Evolutionary conservation across 441 rosid genomes (phyloP), one percentile per base, ranked within the genome.

Genomic region (Kokia cookei): DNA sequence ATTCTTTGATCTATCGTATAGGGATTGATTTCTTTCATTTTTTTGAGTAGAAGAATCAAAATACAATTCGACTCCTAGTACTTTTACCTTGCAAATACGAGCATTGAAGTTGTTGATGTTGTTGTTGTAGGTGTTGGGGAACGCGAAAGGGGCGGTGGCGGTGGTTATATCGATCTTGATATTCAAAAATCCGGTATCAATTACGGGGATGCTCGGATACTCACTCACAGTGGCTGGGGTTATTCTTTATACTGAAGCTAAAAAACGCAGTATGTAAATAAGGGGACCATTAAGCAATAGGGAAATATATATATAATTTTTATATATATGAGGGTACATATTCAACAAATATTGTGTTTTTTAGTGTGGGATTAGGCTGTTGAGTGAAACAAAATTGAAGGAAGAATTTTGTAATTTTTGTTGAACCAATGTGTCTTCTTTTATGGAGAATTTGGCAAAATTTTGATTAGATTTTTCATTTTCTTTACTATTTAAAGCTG

Each of bases 101-200:
- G 2, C 40, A 37, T 37, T 37, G 8, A 37, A 37, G 40, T 37
- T 37, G 7, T 50, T 4, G 22, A 19, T 19, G 19, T 37, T 6
- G 63, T 7, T 32, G 48, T 61, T 69, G 68, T 79, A 89, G 91
- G 93, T 89, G 43, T 78, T 89, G 66, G 93, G 93, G 73, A 89
- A 89, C 69, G 93, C 93, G 6, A 89, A 87, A 78, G 93, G 91
- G 35, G 93, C 93, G 7, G 88, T 85, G 43, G 93, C 91, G 7
- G 91, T 89, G 76, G 93, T 89, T 65, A 81, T 89, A 11, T 89
- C 91, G 1, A 89, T 89, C 67, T 79, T 85, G 71, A 87, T 89
- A 64, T 89, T 89, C 70, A 89, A 84, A 70, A 89, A 89, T 64
- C 91, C 89, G 9, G 89, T 89, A 15, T 89, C 93, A 35, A 82